Evolutionary conservation across 495 filamentous ascomycete species (phyloP), one percentile per base, ranked within the genome.

Genomic region (Aspergillus sclerotiicarbonarius): DNA sequence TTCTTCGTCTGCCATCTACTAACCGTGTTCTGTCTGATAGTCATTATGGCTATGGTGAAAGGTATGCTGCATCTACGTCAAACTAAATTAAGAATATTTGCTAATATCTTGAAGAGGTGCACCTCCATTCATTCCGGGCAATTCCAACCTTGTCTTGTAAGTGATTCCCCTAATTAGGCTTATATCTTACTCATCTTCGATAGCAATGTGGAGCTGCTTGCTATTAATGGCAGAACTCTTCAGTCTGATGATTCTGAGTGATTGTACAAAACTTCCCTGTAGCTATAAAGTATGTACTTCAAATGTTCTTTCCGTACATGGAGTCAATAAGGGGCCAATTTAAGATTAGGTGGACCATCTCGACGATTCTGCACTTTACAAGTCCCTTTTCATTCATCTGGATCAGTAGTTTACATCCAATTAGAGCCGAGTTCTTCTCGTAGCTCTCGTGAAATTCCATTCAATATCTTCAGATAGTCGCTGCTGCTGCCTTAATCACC

Each of bases 21-120:
- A n/a, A 52, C 16, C 25, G 1, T 31, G 15, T 7, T 35, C 29
- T 37, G 37, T n/a, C 18, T 35, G 32, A 31, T 29, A 66, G 63
- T 6, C 54, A 66, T 35, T 66, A 66, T 47, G 63, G 63, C 13
- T 66, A 66, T 32, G 63, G 63, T 35, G 63, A 25, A n/a, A 56
- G 44, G 63, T 66, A 53, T 49, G 62, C n/a, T n/a, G n/a, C n/a
- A n/a, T n/a, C n/a, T n/a, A n/a, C n/a, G n/a, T n/a, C n/a, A n/a
- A n/a, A n/a, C n/a, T n/a, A n/a, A n/a, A n/a, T n/a, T n/a, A 25
- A 13, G 4, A 21, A 3, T n/a, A 5, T 19, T 31, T 37, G 32
- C 58, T 58, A 7, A 61, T 56, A 30, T 1, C 1, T 10, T 47
- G 15, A 15, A 65, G 62, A 30, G 63, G 63, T 4, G 59, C 59